phyloP scores from a whole-genome alignment of 352 stramenopile genomes.

The Phytophthora multivora region DNA sequence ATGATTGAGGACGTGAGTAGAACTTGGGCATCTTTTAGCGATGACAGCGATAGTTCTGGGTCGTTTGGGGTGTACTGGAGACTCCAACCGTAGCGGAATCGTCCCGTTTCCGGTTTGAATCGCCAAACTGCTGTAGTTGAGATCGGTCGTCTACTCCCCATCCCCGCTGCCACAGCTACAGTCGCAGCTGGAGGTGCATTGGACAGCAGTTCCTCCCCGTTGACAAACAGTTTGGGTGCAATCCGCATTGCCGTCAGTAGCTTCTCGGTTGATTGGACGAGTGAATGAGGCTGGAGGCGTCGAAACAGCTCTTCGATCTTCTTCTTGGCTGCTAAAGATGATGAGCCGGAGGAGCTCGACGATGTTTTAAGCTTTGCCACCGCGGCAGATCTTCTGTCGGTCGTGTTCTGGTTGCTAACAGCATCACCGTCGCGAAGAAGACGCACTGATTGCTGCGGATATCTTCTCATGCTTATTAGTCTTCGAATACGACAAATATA shows the following conservation, averaged over 20 bases:
- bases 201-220: slow-evolving; percentile 36
- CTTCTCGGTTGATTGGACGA: slow-evolving; percentile 63
- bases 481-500: no score
- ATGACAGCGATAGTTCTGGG: slow-evolving; percentile 32
- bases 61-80: slow-evolving; percentile 34
- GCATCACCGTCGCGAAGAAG: slow-evolving; percentile 8
- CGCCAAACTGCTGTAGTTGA: slow-evolving; percentile 10
- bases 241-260: slow-evolving; percentile 36
- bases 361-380: slow-evolving; percentile 3
- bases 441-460: slow-evolving; percentile 9
- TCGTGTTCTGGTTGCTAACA: not conserved
- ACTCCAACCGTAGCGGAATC: slow-evolving; percentile 44
- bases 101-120: slow-evolving; percentile 31
- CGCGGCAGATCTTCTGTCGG: not conserved
- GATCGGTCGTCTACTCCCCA: slow-evolving; percentile 3
- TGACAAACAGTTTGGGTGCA: slow-evolving; percentile 38
- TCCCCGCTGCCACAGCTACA: slow-evolving; percentile 18
- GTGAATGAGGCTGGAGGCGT: slow-evolving; percentile 55
- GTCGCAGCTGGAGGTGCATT: slow-evolving; percentile 17
- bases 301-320: slow-evolving; percentile 60
- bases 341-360: not conserved
- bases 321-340: slow-evolving; percentile 20
- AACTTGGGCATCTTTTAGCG: slow-evolving; percentile 34
- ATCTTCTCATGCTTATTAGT: slow-evolving; percentile 16
- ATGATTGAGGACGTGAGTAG: slow-evolving; percentile 14